phyloP scores from a whole-genome alignment of 768 basidiomycete genomes.

The Holtermanniella nyarrowii region DNA sequence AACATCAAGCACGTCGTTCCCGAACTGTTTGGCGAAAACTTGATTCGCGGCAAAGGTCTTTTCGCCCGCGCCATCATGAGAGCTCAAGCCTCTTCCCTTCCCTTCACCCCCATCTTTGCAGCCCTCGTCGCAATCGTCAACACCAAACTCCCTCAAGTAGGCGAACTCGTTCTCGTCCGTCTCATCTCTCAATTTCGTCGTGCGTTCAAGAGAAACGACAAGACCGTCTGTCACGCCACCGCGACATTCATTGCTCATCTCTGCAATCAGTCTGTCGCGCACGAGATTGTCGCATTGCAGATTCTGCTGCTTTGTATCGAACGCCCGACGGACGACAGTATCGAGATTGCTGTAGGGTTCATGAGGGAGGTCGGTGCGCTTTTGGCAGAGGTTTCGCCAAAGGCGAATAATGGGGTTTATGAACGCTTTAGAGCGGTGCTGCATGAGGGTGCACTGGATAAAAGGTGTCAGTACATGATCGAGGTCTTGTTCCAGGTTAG shows the following conservation, averaged over 20 bases:
- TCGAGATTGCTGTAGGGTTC: slow-evolving; percentile 96
- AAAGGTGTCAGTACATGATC: slow-evolving; percentile 98
- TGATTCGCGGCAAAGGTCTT: slow-evolving; percentile 83
- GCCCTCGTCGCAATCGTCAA: slow-evolving; percentile 90
- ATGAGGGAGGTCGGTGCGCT: slow-evolving; percentile 96
- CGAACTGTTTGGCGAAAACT: slow-evolving; percentile 84
- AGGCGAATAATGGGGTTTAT: slow-evolving; percentile 86
- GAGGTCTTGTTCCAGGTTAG: slow-evolving; percentile 98
- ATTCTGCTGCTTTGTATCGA: slow-evolving; percentile 92
- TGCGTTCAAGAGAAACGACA: slow-evolving; percentile 93
- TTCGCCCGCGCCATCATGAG: slow-evolving; percentile 95
- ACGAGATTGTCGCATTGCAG: slow-evolving; percentile 88
- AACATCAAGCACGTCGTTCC: slow-evolving; percentile 93
- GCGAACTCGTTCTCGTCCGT: slow-evolving; percentile 77
- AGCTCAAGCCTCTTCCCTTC: slow-evolving; percentile 90
- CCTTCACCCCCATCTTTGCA: slow-evolving; percentile 95
- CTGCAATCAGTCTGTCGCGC: slow-evolving; percentile 84
- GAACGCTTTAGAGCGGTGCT: slow-evolving; percentile 95
- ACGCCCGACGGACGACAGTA: slow-evolving; percentile 90
- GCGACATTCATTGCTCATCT: slow-evolving; percentile 83
- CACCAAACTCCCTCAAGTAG: slow-evolving; percentile 91
- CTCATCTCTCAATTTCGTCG: slow-evolving; percentile 90
- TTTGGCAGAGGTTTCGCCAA: slow-evolving; percentile 83
- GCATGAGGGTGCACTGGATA: slow-evolving; percentile 88
- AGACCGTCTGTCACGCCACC: slow-evolving; percentile 89